Base-by-base conservation (phyloP, 768 basidiomycete genomes). In the Trametes cinnabarina region DNA sequence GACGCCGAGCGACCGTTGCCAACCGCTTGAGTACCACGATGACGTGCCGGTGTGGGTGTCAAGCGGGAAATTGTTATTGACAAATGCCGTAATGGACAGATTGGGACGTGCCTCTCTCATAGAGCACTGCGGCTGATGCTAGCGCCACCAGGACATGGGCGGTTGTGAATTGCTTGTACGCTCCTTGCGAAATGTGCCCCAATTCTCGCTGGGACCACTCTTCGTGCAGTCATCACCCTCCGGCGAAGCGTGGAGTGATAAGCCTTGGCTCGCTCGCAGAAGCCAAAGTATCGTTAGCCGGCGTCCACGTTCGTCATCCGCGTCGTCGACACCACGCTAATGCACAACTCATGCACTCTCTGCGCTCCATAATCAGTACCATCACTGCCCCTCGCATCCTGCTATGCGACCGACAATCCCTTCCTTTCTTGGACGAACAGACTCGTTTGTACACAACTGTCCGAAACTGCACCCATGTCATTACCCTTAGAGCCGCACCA, bases 201-300 rank as follows among this genome's bases (percentile, higher is more conserved):
- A 55, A 26, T 55, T 55, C 54, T 54, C 52, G 22, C 15, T 34
- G 17, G 39, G 35, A 30, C 53, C 17, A 23, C 39, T 23, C 25
- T 40, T 28, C 20, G 47, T 51, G 42, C 43, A 47, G 49, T 57
- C 43, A 55, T 55, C 54, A 26, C 54, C 56, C 48, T 40, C 43
- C n/a, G 23, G 20, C 35, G n/a, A 46, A 39, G 34, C 44, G 49
- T 37, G 30, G 42, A 23, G 51, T 46, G 51, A 51, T 51, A 23
- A 32, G 53, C 51, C 46, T 59, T 59, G 42, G 50, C 32, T 51
- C n/a, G 14, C 42, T 5, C 9, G n/a, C 37, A 30, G 3, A 20
- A 14, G 32, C 30, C 7, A 12, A 12, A 32, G n/a, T n/a, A n/a
- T n/a, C 26, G 30, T 35, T 57, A 46, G 46, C 46, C 56, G 42